phyloP scores from a whole-genome alignment of 2,329 filamentous ascomycete genomes.

The Trichoderma arundinaceum region DNA sequence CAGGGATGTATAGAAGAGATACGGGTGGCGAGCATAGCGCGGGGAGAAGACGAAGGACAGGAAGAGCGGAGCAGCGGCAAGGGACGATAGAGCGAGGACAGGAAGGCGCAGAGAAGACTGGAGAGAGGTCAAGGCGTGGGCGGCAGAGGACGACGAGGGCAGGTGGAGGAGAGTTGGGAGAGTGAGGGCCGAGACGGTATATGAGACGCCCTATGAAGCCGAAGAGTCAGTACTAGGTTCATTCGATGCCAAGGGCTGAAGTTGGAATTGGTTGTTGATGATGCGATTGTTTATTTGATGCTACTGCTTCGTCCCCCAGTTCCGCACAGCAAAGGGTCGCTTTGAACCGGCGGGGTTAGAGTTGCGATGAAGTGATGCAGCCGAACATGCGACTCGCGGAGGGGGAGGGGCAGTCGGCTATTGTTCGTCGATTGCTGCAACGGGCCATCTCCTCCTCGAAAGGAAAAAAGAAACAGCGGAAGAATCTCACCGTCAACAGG shows the following conservation, averaged over 20 bases:
- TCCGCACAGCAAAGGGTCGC: background rate
- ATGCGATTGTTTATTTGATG: background rate
- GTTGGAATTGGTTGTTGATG: background rate
- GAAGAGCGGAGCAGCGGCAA: slow-evolving; percentile 74
- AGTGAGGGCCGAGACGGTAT: slow-evolving; percentile 77
- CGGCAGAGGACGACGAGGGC: slow-evolving; percentile 73
- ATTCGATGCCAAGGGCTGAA: background rate
- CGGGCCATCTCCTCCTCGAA: no score
- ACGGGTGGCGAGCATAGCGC: slow-evolving; percentile 78
- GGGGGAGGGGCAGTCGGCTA: slow-evolving; percentile 15
- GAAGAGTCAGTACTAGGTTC: slow-evolving; percentile 8
- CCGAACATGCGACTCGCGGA: slow-evolving; percentile 1
- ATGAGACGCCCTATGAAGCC: slow-evolving; percentile 76
- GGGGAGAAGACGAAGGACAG: slow-evolving; percentile 81
- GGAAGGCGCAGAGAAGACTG: slow-evolving; percentile 67
- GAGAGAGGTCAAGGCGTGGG: slow-evolving; percentile 73
- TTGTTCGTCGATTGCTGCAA: background rate
- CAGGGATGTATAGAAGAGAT: slow-evolving; percentile 83
- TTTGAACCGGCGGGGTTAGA: background rate
- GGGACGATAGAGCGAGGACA: slow-evolving; percentile 67
- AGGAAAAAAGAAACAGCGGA: background rate
- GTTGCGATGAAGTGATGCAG: slow-evolving; percentile 9
- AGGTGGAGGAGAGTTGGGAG: slow-evolving; percentile 82
- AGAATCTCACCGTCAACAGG: slow-evolving; percentile 75
- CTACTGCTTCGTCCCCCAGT: background rate